A percentile compares a stretch with the other conserved stretches of the same genome.
Evolutionary conservation across 768 basidiomycete genomes (phyloP).

Genomic region (Leucosporidium yakuticum): DNA sequence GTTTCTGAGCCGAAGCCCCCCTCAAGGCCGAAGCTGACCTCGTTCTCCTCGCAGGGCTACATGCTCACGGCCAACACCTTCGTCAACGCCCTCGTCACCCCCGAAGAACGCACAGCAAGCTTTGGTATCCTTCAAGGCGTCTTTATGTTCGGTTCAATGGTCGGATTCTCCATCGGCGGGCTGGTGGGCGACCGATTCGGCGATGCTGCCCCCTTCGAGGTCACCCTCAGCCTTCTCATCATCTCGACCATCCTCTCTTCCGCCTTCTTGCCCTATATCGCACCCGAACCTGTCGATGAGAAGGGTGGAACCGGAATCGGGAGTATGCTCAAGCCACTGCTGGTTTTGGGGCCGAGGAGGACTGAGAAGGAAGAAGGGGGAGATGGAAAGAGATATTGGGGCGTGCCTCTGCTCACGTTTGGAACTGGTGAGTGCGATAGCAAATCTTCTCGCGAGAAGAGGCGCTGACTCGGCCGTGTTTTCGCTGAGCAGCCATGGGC

Average conservation of each 20-base stretch:
- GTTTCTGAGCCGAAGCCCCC: not conserved
- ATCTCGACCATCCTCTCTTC: constrained; percentile 28
- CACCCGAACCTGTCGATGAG: constrained; percentile 22
- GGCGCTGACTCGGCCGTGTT: not conserved
- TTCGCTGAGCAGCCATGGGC: constrained; percentile 9
- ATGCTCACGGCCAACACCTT: constrained; percentile 41
- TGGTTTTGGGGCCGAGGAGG: constrained; percentile 36
- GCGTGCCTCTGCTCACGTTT: constrained; percentile 31
- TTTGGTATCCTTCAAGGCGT: constrained; percentile 41
- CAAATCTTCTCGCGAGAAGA: no score
- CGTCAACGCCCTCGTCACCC: constrained; percentile 35
- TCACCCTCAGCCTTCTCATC: constrained; percentile 38
- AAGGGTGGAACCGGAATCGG: constrained; percentile 20
- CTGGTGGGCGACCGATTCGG: constrained; percentile 34
- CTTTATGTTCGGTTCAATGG: constrained; percentile 36
- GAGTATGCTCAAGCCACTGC: constrained; percentile 38
- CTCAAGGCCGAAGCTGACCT: not conserved
- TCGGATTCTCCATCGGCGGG: constrained; percentile 36
- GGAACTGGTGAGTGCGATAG: constrained; percentile 36
- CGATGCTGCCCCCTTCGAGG: constrained; percentile 39
- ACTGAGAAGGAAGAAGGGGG: constrained; percentile 17
- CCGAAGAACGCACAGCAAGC: constrained; percentile 39
- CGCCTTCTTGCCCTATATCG: constrained; percentile 42
- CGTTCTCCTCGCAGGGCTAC: no score
- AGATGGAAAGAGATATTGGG: constrained; percentile 24